Percentiles rank a stretch among this genome's conserved stretches.
phyloP scores from a whole-genome alignment of 768 basidiomycete genomes.

The Fomitopsis pulvina region DNA sequence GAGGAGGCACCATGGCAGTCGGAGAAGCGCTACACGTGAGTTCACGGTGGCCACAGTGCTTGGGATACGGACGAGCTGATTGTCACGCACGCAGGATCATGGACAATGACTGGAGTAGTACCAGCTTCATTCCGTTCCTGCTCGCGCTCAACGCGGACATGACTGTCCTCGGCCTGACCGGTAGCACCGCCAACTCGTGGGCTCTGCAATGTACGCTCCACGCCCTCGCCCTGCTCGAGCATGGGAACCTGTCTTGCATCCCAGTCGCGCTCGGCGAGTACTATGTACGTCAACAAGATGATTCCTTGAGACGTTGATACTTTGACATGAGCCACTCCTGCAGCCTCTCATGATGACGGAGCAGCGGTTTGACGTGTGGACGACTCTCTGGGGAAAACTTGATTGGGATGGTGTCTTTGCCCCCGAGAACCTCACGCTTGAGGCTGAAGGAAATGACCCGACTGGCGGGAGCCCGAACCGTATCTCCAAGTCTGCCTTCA shows the following conservation, averaged over 20 bases:
- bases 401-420: background rate
- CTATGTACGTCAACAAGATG: background rate
- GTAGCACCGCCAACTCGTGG: background rate
- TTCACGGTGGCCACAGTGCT: no score
- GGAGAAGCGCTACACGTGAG: no score
- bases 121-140: background rate
- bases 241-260: background rate
- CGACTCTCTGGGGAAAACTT: background rate
- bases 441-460: background rate
- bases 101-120: background rate
- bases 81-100: background rate
- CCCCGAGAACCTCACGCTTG: background rate
- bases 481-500: background rate
- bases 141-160: background rate
- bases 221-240: background rate
- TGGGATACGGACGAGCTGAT: no score
- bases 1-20: no score
- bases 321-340: no score
- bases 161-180: background rate
- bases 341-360: background rate
- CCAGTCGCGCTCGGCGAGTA: background rate
- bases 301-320: no score
- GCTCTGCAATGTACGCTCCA: background rate
- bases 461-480: background rate
- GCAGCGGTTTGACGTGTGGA: background rate